Evolutionary conservation across 352 stramenopile species (phyloP), one percentile per base, ranked within the genome.

Genomic region (Lagenidium sp.): DNA sequence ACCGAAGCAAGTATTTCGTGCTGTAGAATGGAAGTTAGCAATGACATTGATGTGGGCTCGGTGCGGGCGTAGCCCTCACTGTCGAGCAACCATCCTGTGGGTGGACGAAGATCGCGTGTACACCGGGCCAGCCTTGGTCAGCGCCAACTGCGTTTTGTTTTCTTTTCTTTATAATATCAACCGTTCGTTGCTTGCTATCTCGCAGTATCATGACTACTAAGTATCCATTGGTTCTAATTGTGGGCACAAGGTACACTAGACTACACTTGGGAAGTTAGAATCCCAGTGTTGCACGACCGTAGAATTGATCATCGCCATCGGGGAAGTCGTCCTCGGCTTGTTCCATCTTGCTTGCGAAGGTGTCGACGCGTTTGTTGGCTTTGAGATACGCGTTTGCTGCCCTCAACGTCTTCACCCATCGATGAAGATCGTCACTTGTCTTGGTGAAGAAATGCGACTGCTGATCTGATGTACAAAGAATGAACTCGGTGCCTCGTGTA

Each of bases 391-490:
- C 53, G 36, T 87, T 75, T 6, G 78, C 76, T 34, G 64, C 72
- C 21, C 79, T 73, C 44, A 94, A 53, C 11, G 76, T 81, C 39
- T 80, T 86, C 36, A 94, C 74, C 81, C 81, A 94, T 19, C 63
- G 69, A 47, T 74, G 67, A 8, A 90, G 55, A 54, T 94, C 81
- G 16, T 85, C 64, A 2, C 57, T 61, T 18, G 51, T 82, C 48
- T 76, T 76, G 16, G 81, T 85, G 58, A 85, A 90, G 49, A 94
- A 94, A 50, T 88, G 77, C 47, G 81, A 90, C 57, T 90, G 81
- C 59, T 90, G 80, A 36, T 77, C 68, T 47, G 79, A 81, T 46
- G 80, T 89, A 50, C 73, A 81, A 31, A 94, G 43, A 25, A 89
- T 62, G 45, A 94, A 89, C 54, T 90, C 78, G 15, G 78, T 86